Conservation (phyloP, 176 grass and related monocot species). For the Rhynchospora tenuis region DNA sequence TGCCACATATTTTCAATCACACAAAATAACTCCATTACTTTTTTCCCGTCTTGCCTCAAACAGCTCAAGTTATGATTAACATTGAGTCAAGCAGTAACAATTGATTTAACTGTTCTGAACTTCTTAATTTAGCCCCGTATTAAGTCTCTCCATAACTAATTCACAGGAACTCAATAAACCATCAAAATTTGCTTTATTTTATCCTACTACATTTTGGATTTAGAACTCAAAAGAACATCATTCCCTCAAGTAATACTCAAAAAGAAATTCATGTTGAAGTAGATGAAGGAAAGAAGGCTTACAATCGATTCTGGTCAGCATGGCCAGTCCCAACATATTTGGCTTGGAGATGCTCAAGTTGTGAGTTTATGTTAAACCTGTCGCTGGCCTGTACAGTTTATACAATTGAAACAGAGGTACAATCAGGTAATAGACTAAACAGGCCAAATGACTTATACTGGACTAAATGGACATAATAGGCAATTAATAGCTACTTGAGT, state of each 20-base stretch:
- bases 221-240: not conserved
- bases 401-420: not conserved
- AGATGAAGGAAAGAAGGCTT: constrained; percentile 19
- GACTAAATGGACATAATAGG: not conserved
- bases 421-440: not conserved
- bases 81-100: not conserved
- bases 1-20: not conserved
- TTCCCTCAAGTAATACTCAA: not conserved
- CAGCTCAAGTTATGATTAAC: not conserved
- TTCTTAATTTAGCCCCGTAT: not conserved
- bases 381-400: constrained; percentile 66
- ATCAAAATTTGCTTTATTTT: not conserved
- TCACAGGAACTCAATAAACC: not conserved
- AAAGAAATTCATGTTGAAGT: not conserved
- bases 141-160: not conserved
- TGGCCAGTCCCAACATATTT: constrained; percentile 96
- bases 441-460: not conserved
- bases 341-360: constrained; percentile 98
- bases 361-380: constrained; percentile 97
- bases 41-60: not conserved
- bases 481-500: not conserved
- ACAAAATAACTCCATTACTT: not conserved
- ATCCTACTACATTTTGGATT: not conserved
- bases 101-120: not conserved
- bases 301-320: constrained; percentile 89